Conservation (phyloP, 2,329 filamentous ascomycete genomes). For the Chaetomiaceae sp. region DNA sequence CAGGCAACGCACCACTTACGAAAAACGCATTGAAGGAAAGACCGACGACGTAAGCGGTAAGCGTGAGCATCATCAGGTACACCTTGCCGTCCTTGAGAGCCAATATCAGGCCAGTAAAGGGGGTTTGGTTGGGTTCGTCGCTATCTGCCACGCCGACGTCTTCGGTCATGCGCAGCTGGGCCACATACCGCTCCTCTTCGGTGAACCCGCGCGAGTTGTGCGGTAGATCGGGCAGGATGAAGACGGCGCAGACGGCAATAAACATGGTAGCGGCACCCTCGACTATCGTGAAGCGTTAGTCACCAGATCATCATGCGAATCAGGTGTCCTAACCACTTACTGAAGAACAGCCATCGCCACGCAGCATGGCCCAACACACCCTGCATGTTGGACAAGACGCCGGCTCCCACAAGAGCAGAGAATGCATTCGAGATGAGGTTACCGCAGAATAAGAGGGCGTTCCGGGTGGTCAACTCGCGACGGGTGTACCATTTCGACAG, state of each 20-base stretch:
- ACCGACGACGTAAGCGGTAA: slow-evolving; percentile 58
- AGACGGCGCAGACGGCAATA: slow-evolving; percentile 43
- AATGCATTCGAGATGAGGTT: slow-evolving; percentile 59
- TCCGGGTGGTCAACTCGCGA: slow-evolving; percentile 50
- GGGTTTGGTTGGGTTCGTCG: slow-evolving; percentile 46
- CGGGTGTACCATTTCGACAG: slow-evolving; percentile 65
- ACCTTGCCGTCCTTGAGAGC: slow-evolving; percentile 58
- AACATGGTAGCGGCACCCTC: slow-evolving; percentile 51
- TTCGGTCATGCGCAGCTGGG: slow-evolving; percentile 52
- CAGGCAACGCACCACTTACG: slow-evolving; percentile 29
- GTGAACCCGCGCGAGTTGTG: slow-evolving; percentile 55
- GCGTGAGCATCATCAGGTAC: slow-evolving; percentile 60
- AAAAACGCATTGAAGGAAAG: slow-evolving; percentile 57
- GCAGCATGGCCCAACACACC: slow-evolving; percentile 50
- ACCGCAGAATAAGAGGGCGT: slow-evolving; percentile 56
- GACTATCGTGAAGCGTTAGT: slow-evolving; percentile 27
- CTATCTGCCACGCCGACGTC: slow-evolving; percentile 54
- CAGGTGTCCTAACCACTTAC: not conserved
- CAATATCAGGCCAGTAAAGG: slow-evolving; percentile 53
- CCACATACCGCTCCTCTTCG: slow-evolving; percentile 53
- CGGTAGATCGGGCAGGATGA: slow-evolving; percentile 52
- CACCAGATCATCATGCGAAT: no score
- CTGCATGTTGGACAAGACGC: slow-evolving; percentile 56
- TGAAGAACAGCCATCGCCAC: slow-evolving; percentile 60
- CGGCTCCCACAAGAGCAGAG: slow-evolving; percentile 54